These are phyloP conservation scores for Rachicladosporium sp. DNA, from an alignment of 2,329 filamentous ascomycete genomes.

Conservation along the genomic window DNA sequence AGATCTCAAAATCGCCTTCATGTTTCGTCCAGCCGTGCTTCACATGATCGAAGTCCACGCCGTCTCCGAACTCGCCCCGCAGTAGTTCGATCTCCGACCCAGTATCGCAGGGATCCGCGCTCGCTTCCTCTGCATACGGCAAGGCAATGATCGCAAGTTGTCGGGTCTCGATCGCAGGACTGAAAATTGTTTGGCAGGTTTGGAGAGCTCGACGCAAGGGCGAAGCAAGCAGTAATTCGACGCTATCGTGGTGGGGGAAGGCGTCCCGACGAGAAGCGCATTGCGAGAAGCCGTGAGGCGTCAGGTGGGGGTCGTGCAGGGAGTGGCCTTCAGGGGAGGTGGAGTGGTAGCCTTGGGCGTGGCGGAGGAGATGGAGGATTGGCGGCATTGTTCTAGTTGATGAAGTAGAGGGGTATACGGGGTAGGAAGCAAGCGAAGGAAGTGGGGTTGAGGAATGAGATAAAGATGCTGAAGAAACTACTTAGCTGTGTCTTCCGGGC, in stretches of 20 bases:
- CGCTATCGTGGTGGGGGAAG: slow-evolving; percentile 15
- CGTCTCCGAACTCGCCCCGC: slow-evolving; percentile 11
- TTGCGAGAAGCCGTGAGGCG: slow-evolving; percentile 16
- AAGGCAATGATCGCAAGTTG: slow-evolving; percentile 16
- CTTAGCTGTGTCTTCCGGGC: too few relatives aligned
- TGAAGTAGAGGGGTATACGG: too few relatives aligned
- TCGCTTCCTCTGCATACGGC: slow-evolving; percentile 19
- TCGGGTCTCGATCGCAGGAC: slow-evolving; percentile 12
- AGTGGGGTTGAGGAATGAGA: too few relatives aligned
- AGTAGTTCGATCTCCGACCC: slow-evolving; percentile 12
- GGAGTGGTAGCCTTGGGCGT: slow-evolving; percentile 20
- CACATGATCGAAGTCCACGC: slow-evolving; percentile 16
- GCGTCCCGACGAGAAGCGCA: slow-evolving; percentile 11
- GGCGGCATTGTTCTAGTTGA: too few relatives aligned
- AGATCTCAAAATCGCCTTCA: slow-evolving; percentile 16
- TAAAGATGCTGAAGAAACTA: too few relatives aligned
- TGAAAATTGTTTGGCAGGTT: slow-evolving; percentile 16
- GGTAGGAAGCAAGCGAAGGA: too few relatives aligned
- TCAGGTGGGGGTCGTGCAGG: slow-evolving; percentile 17
- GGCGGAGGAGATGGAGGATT: slow-evolving; percentile 1
- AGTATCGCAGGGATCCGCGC: slow-evolving; percentile 15
- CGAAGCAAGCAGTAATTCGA: slow-evolving; percentile 20
- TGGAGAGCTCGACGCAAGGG: slow-evolving; percentile 18
- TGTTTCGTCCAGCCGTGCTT: slow-evolving; percentile 17
- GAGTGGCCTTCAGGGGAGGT: slow-evolving; percentile 15